Percentiles rank a stretch among this genome's conserved stretches.
Evolutionary conservation across 306 rosid species (phyloP).

Genomic region (Acacia melanoxylon): DNA sequence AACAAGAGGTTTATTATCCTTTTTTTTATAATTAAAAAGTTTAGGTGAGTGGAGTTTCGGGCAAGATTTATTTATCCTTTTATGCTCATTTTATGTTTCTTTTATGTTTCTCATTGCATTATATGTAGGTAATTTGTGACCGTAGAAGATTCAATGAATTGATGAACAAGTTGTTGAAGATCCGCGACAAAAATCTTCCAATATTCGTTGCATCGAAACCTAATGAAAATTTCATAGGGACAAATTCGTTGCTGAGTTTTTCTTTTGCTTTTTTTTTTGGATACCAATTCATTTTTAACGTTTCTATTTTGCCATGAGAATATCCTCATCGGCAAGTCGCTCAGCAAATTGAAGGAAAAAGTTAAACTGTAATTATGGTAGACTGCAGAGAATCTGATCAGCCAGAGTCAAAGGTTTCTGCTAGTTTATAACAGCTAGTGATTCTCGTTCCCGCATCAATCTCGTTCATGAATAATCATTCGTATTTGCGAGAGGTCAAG

Average conservation of each 20-base stretch:
- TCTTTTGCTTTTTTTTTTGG: neutral
- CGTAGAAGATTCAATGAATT: neutral
- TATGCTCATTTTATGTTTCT: neutral
- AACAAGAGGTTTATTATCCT: neutral
- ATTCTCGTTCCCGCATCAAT: conserved; percentile 19
- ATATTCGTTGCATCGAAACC: neutral
- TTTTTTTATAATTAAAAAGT: no score
- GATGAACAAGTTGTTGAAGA: neutral
- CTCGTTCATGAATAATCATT: conserved; percentile 25
- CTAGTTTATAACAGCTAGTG: conserved; percentile 22
- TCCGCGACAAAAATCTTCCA: neutral
- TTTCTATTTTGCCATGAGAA: neutral
- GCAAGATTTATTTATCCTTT: neutral
- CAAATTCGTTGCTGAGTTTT: conserved; percentile 10
- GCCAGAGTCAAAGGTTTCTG: conserved; percentile 49
- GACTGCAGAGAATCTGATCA: conserved; percentile 35
- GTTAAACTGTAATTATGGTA: neutral
- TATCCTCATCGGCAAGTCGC: neutral
- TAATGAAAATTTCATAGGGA: neutral
- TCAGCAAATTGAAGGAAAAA: neutral
- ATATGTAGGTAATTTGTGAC: neutral
- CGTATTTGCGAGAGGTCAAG: neutral
- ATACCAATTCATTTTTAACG: neutral
- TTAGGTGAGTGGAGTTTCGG: no score
- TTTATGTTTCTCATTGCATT: neutral